Conservation (phyloP, 2,329 filamentous ascomycete species). For the Cordyceps cicadae region DNA sequence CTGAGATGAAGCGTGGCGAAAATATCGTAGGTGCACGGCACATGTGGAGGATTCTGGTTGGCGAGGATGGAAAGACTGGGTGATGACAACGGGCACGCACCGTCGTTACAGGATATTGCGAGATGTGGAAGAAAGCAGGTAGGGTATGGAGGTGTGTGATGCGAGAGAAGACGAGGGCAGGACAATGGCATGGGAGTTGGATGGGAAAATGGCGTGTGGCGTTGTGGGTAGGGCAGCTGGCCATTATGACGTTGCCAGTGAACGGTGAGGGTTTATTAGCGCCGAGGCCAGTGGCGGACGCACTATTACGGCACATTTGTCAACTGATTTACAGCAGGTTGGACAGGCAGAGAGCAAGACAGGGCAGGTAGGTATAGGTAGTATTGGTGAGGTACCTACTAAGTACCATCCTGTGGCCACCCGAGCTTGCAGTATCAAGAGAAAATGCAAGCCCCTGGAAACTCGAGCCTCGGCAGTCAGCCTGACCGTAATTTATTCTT, state of each 20-base stretch:
- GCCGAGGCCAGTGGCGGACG: not conserved
- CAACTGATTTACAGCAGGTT: not conserved
- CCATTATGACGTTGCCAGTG: not conserved
- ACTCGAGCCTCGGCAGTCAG: too few relatives aligned
- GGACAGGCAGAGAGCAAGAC: not conserved
- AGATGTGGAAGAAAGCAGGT: not conserved
- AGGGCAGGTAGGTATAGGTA: too few relatives aligned
- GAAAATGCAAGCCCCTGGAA: too few relatives aligned
- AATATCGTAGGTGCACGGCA: slow-evolving; percentile 9
- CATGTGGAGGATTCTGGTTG: slow-evolving; percentile 1
- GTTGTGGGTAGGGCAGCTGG: slow-evolving; percentile 1
- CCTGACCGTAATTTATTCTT: too few relatives aligned
- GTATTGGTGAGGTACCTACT: too few relatives aligned
- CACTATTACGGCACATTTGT: not conserved
- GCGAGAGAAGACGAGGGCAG: not conserved
- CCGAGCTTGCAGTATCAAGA: too few relatives aligned
- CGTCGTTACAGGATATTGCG: not conserved
- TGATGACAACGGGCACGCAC: not conserved
- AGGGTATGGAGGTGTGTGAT: not conserved
- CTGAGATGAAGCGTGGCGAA: not conserved
- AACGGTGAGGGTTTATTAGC: not conserved
- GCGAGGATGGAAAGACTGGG: not conserved
- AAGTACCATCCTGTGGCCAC: not conserved
- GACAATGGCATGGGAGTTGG: not conserved
- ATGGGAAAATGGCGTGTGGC: not conserved